Evolutionary conservation across 805 yeast species (phyloP).

Genomic region (Teunomyces gatunensis): DNA sequence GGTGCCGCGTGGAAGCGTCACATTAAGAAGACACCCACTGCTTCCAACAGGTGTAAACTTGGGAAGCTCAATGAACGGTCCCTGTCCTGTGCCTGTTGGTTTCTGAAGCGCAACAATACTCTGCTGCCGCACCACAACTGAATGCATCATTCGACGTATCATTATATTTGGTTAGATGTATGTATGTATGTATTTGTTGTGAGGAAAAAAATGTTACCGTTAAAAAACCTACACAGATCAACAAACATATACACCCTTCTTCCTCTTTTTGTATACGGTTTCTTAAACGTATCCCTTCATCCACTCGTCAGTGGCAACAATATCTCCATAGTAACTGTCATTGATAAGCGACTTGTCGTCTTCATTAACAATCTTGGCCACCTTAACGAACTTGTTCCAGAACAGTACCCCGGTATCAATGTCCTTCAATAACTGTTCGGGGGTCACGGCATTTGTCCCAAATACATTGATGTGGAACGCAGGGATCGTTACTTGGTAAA

Average conservation of each 20-base stretch:
- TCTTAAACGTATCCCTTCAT: constrained; percentile 20
- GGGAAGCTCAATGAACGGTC: constrained; percentile 46
- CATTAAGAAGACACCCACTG: constrained; percentile 37
- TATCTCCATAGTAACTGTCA: constrained; percentile 19
- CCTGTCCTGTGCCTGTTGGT: constrained; percentile 43
- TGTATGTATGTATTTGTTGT: neutral
- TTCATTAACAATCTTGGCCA: constrained; percentile 24
- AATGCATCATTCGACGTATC: neutral
- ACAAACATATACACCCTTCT: neutral
- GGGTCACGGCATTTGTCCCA: constrained; percentile 39
- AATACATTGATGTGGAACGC: constrained; percentile 41
- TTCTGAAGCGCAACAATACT: constrained; percentile 3
- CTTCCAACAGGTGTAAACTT: constrained; percentile 41
- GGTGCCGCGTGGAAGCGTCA: constrained; percentile 43
- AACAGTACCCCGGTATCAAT: constrained; percentile 30
- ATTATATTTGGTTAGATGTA: neutral
- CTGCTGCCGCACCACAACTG: neutral
- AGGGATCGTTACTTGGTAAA: constrained; percentile 36
- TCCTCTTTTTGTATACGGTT: neutral
- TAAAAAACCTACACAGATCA: constrained; percentile 5
- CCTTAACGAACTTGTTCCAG: constrained; percentile 33
- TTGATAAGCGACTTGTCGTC: constrained; percentile 25
- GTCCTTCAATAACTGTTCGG: constrained; percentile 29
- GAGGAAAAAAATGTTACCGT: neutral
- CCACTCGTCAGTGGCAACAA: constrained; percentile 31